Base-by-base conservation (phyloP, 345 rosid species). In the Nephelium lappaceum region DNA sequence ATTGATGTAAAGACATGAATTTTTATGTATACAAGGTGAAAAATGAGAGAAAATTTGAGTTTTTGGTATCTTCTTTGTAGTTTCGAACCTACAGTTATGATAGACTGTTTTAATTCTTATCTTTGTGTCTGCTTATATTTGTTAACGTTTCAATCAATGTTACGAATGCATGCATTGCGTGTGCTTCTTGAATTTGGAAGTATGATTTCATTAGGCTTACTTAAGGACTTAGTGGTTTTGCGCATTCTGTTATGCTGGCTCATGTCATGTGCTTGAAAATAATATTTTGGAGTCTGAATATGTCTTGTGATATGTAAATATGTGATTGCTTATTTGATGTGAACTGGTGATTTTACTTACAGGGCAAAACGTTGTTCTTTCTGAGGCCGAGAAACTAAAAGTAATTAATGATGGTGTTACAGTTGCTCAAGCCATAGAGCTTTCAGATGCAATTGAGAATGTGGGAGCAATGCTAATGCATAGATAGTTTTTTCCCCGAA, bases 331-430 rank as follows among this genome's bases (percentile, higher is more conserved):
- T 45, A 73, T 58, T 47, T 72, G 57, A 31, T 81, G 19, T 45
- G 74, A 66, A 64, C 51, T 84, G 62, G 27, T 84, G 49, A 72
- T n/a, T 43, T 15, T 38, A 38, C 79, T 5, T 80, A 84, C 94
- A 92, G 98, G 99, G 43, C 88, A 94, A 43, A 93, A 91, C 81
- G 97, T 95, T 55, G 85, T 93, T 62, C 87, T 95, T 18, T 88
- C 86, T 64, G 99, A 92, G 16, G 81, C 89, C 15, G 86, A 85
- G 67, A 72, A 73, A 36, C 82, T 93, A 41, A 93, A 88, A 74
- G 92, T 90, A 51, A 84, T 95, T 27, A 95, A 95, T 78, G 98
- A 93, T 77, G 99, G 99, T 73, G 93, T 95, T 60, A 91, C 97
- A 72, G 89, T 93, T 70, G 93, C 93, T 72, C 84, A 75, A 79